These are phyloP conservation scores for Blastobotrys apis DNA, from an alignment of 1,139 yeast genomes.

Conservation along the genomic window DNA sequence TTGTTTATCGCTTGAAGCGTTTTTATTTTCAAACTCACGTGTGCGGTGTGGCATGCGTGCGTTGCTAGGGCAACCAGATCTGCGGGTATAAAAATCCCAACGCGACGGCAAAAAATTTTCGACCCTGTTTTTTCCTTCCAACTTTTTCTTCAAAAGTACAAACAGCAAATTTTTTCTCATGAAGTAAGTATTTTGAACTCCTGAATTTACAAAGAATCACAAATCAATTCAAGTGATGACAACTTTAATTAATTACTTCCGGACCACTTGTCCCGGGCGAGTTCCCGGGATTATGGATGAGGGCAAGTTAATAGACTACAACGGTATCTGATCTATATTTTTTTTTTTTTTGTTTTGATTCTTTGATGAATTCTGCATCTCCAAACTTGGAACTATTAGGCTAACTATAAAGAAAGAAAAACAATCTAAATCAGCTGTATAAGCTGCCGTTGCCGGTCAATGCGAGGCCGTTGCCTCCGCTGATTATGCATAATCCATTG, in stretches of 20 bases:
- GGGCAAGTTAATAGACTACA: conserved; percentile 80
- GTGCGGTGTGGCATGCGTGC: neutral
- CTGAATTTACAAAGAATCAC: neutral
- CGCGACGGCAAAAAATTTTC: neutral
- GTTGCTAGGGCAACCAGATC: conserved; percentile 1
- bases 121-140: neutral
- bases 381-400: neutral
- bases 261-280: conserved; percentile 17
- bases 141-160: too few relatives aligned
- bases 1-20: neutral
- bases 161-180: neutral
- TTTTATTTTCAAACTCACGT: neutral
- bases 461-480: conserved; percentile 37
- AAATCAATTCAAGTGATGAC: conserved; percentile 12
- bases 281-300: conserved; percentile 16
- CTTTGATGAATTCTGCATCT: neutral
- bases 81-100: neutral
- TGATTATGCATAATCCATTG: conserved; percentile 37
- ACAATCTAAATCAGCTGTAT: conserved; percentile 39
- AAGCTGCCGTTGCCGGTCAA: conserved; percentile 46
- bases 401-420: conserved; percentile 11
- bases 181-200: conserved; percentile 6
- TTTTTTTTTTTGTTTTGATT: neutral
- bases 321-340: conserved; percentile 85
- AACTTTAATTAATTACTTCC: conserved; percentile 9